Percentiles rank a stretch among this genome's conserved stretches.
These are phyloP conservation scores for fission yeast (Schizosaccharomyces pombe) DNA, from an alignment of 805 yeast species.

Conservation along the genomic window ASM294v3 CU329670.1:1807501-1808000, in stretches of 20 bases:
- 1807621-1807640: background rate
- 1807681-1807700: too few relatives aligned
- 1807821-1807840: background rate
- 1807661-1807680: too few relatives aligned
- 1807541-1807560: background rate
- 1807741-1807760: background rate
- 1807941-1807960: too few relatives aligned
- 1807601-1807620: background rate
- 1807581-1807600: background rate
- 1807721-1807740: background rate
- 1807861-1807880: too few relatives aligned
- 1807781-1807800: background rate
- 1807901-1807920: too few relatives aligned
- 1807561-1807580: background rate
- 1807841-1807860: too few relatives aligned
- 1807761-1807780: background rate
- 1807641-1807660: background rate
- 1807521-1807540: background rate
- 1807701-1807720: background rate
- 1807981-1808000: too few relatives aligned
- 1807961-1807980: too few relatives aligned
- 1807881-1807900: too few relatives aligned
- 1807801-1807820: background rate
- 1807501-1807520: constrained; percentile 2
- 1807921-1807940: too few relatives aligned